phyloP scores from a whole-genome alignment of 345 rosid species.

The Arabidopsis arenosa region DNA sequence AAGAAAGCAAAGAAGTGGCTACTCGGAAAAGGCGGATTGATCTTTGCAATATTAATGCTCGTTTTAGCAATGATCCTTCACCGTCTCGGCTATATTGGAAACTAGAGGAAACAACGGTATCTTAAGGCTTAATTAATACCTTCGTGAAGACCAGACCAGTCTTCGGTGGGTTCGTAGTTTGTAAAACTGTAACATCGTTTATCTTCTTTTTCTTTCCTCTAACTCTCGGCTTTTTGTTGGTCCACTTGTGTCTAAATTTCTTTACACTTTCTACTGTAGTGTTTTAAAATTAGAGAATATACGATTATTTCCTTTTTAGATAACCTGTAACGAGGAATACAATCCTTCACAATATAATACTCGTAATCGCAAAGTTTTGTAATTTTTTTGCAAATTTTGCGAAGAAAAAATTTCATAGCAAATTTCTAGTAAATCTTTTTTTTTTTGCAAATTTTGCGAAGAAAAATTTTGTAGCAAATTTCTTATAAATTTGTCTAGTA shows the following conservation, averaged over 20 bases:
- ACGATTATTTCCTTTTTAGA: background rate
- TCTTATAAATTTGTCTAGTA: too few species aligned
- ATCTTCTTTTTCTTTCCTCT: background rate
- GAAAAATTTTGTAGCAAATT: too few species aligned
- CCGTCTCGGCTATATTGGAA: constrained; percentile 77
- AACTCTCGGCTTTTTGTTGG: background rate
- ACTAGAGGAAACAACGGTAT: constrained; percentile 42
- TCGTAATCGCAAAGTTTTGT: too few species aligned
- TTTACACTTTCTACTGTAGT: constrained; percentile 25
- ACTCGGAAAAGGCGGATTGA: constrained; percentile 81
- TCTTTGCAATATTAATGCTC: constrained; percentile 80
- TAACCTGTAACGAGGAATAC: too few species aligned
- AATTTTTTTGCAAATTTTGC: too few species aligned
- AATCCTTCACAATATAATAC: too few species aligned
- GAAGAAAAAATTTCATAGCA: too few species aligned
- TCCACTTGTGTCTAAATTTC: constrained; percentile 21
- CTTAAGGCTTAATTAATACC: background rate
- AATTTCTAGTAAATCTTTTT: too few species aligned
- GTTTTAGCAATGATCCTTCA: constrained; percentile 82
- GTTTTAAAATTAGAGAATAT: background rate
- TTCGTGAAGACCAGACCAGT: constrained; percentile 19
- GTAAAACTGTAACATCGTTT: constrained; percentile 32
- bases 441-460: too few species aligned
- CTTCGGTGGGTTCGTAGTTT: constrained; percentile 26
- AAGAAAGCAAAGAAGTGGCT: constrained; percentile 94